Percentiles rank a stretch among this genome's conserved stretches.
phyloP scores from a whole-genome alignment of 805 yeast genomes.

The Myxozyma nipponensis region DNA sequence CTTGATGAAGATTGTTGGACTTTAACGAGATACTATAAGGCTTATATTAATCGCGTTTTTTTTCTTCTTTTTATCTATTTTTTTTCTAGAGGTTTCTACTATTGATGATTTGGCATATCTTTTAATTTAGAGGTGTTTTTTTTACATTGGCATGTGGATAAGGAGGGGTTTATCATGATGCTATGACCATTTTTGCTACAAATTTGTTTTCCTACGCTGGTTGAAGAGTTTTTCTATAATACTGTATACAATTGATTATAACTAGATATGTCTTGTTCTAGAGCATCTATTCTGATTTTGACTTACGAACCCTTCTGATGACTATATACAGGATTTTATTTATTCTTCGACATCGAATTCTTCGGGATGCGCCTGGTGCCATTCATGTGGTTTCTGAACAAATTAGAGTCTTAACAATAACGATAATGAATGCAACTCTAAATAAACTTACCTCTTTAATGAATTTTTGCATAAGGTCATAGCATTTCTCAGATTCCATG shows the following conservation, averaged over 20 bases:
- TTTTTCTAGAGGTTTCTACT: background rate
- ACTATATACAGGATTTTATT: background rate
- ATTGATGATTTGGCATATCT: too few relatives aligned
- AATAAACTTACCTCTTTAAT: constrained; percentile 49
- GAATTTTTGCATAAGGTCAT: constrained; percentile 69
- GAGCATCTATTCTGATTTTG: too few relatives aligned
- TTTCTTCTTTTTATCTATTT: background rate
- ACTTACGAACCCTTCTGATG: too few relatives aligned
- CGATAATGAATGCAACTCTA: background rate
- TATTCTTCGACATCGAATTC: constrained; percentile 20
- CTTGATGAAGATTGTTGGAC: constrained; percentile 57
- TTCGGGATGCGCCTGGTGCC: constrained; percentile 29
- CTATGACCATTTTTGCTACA: constrained; percentile 1
- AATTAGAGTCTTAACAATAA: background rate
- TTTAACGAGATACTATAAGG: constrained; percentile 33
- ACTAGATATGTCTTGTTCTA: too few relatives aligned
- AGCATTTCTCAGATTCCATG: constrained; percentile 37
- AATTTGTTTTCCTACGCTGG: too few relatives aligned
- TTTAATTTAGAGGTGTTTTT: background rate
- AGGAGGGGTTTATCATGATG: background rate
- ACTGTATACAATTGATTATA: too few relatives aligned
- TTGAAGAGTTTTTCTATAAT: too few relatives aligned
- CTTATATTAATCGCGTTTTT: background rate
- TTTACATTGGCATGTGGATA: background rate
- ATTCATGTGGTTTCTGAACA: constrained; percentile 22